Base-by-base conservation (phyloP, 2,329 filamentous ascomycete genomes). In the Phaeosphaeriaceae sp. region DNA sequence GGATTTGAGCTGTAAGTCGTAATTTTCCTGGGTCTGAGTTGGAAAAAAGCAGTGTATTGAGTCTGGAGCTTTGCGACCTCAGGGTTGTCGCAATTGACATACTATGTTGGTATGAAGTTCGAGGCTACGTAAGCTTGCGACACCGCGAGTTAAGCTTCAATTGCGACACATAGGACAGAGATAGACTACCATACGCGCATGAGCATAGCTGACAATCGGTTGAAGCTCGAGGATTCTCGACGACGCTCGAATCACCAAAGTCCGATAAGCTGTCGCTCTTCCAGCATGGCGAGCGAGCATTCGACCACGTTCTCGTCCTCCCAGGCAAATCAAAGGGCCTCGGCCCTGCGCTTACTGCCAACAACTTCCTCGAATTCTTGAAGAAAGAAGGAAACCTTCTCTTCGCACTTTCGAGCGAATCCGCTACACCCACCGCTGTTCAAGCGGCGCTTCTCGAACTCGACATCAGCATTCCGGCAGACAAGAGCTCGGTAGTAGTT, bases 301-400 rank as follows among this genome's bases (percentile, higher is more conserved):
- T 93, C 80, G 94, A 98, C 80, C 94, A 99, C 80, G 82, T 98
- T 65, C 79, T 98, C 64, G 85, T 99, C 68, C 87, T 98, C 64
- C 95, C 95, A 52, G 88, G 89, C 59, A 96, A 94, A 80, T 88
- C 91, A 31, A 99, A 99, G 86, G 93, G 92, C 61, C 91, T 97
- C 60, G 95, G 95, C 56, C 93, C 94, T 64, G 89, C 91, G 68
- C 82, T 99, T 76, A 94, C 92, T 2, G 92, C 95, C 52, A 92
- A 92, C 75, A 82, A 89, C 63, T 87, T 99, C 67, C 86, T 98
- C 77, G 88, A 98, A 69, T 99, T 97, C 80, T 82, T 97, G 82
- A 95, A 97, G 79, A 88, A 89, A 56, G 84, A 95, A 58, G 95
- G 95, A 78, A 99, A 99, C 81, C 87, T 99, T 73, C 85, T 99